Evolutionary conservation across 2,329 filamentous ascomycete genomes (phyloP), one percentile per base, ranked within the genome.

Genomic region (Malbranchea cinnamomea): DNA sequence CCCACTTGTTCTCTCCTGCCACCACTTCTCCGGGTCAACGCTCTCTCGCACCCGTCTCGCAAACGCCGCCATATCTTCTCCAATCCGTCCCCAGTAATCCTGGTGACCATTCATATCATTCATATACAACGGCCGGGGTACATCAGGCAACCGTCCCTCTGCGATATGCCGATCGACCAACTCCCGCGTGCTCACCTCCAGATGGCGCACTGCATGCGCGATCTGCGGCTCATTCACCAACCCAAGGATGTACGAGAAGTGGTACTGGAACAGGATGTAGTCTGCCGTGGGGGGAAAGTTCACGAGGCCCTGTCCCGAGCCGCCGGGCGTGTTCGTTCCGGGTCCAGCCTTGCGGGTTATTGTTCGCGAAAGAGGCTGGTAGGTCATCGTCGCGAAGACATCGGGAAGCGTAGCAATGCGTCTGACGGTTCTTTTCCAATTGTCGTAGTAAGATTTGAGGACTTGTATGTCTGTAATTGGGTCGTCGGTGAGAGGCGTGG

Each of bases 81-180:
- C 37, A 25, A 60, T 47, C 4, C 54, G 48, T 5, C 49, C 50
- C 48, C 53, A 62, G 41, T 57, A 63, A 26, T 61, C 55, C 45
- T 64, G 57, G 18, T 49, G 41, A 32, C 47, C 53, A 41, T 62
- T 56, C 6, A 49, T 50, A 27, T 63, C 59, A 32, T 61, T 63
- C 52, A 61, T 59, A 39, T 64, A 64, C 4, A 63, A 41, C 5
- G 59, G 59, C 9, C 54, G 41, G 33, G 60, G 57, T 5, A 50
- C 54, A 16, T 57, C 47, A 0, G 57, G 51, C 11, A 60, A 41
- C 4, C 46, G 41, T 7, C 52, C 54, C 7, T 48, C 33, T 5
- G 48, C 35, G 22, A 52, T 49, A 30, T 47, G 56, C 18, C 47
- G 41, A n/a, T 48, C 41, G 5, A 58, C 44, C 2, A 50, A 32